Base-by-base conservation (phyloP, 2,329 filamentous ascomycete species). In the Claviceps sp. region DNA sequence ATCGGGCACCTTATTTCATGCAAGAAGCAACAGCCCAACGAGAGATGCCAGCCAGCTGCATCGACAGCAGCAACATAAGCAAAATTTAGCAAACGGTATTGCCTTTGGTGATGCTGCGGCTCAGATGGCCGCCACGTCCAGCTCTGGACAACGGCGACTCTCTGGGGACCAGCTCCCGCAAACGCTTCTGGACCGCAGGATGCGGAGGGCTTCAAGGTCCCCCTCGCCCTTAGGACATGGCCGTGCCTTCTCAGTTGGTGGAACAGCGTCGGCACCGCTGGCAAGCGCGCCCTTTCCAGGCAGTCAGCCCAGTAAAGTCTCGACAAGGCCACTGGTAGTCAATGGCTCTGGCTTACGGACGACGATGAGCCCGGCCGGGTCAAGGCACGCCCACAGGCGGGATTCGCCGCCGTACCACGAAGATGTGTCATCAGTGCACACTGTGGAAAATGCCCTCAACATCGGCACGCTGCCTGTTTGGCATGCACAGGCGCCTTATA, bases 151-250 rank as follows among this genome's bases (percentile, higher is more conserved):
- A 42, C 68, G 73, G 34, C 68, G 75, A 13, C 61, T 75, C 11
- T 79, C 77, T 0, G 75, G 75, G 1, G 77, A 79, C 45, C 74
- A 78, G 54, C 63, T 74, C 4, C 74, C 76, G 0, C 77, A 78
- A 58, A 71, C 72, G 11, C 70, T 79, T 23, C 65, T 79, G 6
- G 76, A 79, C 50, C 68, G 73, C 23, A 66, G 75, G 40, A 77
- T 78, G 62, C 71, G 70, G 57, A 69, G 75, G 39, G 71, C 71
- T 2, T 79, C 77, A 2, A 70, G 76, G 14, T 80, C 78, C 5
- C 77, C 76, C 13, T 81, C 78, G 3, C 77, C 78, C 0, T 63
- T 77, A 2, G 73, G 76, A 3, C 76, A 78, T 53, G 62, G 66
- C 44, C 70, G 75, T 47, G 68, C 70, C 1, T 68, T 70, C 36